phyloP scores from a whole-genome alignment of 805 yeast genomes.

The Hanseniaspora nectarophila region DNA sequence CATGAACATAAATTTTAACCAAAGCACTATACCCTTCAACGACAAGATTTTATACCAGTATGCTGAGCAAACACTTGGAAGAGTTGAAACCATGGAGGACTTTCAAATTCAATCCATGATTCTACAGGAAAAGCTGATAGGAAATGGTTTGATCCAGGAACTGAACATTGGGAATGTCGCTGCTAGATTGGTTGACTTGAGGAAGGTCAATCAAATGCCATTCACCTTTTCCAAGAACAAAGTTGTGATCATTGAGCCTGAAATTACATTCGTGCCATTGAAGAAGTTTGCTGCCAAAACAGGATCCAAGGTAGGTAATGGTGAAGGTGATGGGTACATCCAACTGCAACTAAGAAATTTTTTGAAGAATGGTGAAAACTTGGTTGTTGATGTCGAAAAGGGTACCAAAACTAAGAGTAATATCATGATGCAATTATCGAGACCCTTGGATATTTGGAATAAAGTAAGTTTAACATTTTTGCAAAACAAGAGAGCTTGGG shows the following conservation, averaged over 20 bases:
- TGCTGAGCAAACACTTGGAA: slow-evolving; percentile 23
- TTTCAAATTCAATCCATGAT: slow-evolving; percentile 22
- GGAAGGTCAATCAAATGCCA: slow-evolving; percentile 15
- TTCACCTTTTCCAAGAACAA: slow-evolving; percentile 12
- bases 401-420: slow-evolving; percentile 52
- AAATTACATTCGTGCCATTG: slow-evolving; percentile 35
- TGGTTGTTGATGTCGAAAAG: slow-evolving; percentile 44
- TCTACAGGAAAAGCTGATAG: slow-evolving; percentile 23
- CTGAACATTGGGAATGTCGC: slow-evolving; percentile 19
- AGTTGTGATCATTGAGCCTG: slow-evolving; percentile 25
- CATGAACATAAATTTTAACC: slow-evolving; percentile 18
- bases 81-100: slow-evolving; percentile 22
- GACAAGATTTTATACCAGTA: slow-evolving; percentile 21
- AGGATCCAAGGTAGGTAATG: slow-evolving; percentile 92
- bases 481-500: slow-evolving; percentile 16
- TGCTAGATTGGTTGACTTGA: slow-evolving; percentile 16
- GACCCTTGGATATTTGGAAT: slow-evolving; percentile 38
- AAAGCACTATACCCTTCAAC: slow-evolving; percentile 16
- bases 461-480: slow-evolving; percentile 27
- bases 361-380: slow-evolving; percentile 57
- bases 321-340: slow-evolving; percentile 90
- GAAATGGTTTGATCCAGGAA: slow-evolving; percentile 23
- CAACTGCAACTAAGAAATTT: slow-evolving; percentile 54
- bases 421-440: slow-evolving; percentile 39
- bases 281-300: slow-evolving; percentile 73